A percentile compares a stretch with the other conserved stretches of the same genome.
Evolutionary conservation across 176 grass and related monocot species (phyloP).

Genomic region (Oropetium thomaeum): DNA sequence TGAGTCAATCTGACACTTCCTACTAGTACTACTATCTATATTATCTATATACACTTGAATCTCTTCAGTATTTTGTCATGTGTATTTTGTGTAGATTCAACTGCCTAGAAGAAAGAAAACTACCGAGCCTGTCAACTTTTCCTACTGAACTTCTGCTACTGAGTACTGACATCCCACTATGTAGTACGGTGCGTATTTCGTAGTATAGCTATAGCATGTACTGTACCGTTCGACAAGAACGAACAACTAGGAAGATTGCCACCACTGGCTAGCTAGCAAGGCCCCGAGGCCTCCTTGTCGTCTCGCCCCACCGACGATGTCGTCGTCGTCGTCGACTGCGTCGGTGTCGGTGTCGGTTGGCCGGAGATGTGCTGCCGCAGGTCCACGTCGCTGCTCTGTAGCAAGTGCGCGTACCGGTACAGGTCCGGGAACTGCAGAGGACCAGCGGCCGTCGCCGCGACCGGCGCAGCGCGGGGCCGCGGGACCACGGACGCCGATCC

Average conservation of each 20-base stretch:
- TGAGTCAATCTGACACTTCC: not conserved
- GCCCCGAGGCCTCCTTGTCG: not conserved
- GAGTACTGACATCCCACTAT: too few species aligned
- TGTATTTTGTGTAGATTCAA: not conserved
- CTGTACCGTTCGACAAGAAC: not conserved
- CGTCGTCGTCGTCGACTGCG: not conserved
- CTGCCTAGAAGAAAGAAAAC: not conserved
- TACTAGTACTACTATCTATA: too few species aligned
- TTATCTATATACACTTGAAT: not conserved
- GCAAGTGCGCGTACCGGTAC: constrained; percentile 41
- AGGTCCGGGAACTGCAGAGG: constrained; percentile 27
- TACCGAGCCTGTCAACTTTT: not conserved
- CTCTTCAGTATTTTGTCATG: not conserved
- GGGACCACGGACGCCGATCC: not conserved
- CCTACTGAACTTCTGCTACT: not conserved
- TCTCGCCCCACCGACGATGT: not conserved
- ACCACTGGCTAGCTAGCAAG: too few species aligned
- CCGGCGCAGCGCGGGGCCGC: not conserved
- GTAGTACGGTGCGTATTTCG: not conserved
- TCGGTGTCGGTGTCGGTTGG: not conserved
- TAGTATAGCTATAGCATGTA: too few species aligned
- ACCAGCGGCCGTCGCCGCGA: not conserved
- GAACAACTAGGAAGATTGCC: not conserved
- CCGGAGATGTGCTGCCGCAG: not conserved
- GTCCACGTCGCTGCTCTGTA: constrained; percentile 42